These are phyloP conservation scores for Kodamaea derodonti DNA, from an alignment of 1,139 yeast species.

Conservation along the genomic window DNA sequence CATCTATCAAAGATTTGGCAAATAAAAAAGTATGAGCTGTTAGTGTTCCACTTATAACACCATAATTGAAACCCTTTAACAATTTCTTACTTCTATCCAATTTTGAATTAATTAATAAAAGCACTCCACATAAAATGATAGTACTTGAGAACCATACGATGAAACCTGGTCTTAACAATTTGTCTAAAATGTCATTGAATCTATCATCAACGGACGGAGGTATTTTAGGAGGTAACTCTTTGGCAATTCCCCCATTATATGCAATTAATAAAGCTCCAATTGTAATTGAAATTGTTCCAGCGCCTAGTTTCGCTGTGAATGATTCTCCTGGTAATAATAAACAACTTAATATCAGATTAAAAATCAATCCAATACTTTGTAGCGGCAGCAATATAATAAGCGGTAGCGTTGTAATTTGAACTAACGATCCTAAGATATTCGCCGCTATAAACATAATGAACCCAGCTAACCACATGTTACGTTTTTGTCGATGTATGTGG, in stretches of 20 bases:
- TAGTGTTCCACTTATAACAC: conserved; percentile 70
- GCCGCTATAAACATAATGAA: conserved; percentile 66
- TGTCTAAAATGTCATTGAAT: conserved; percentile 24
- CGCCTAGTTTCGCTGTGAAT: conserved; percentile 53
- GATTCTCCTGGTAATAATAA: conserved; percentile 56
- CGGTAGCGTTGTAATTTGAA: conserved; percentile 82
- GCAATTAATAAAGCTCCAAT: conserved; percentile 82
- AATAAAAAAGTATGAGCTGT: conserved; percentile 83
- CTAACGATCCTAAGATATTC: conserved; percentile 75
- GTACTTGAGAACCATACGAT: conserved; percentile 39
- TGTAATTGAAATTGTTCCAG: conserved; percentile 68
- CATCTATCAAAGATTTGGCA: conserved; percentile 81
- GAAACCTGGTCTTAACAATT: conserved; percentile 27
- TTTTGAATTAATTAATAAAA: conserved; percentile 19
- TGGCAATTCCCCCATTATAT: conserved; percentile 48
- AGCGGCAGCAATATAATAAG: conserved; percentile 75
- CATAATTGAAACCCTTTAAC: conserved; percentile 56
- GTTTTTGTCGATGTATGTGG: conserved; percentile 35
- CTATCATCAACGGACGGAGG: conserved; percentile 20
- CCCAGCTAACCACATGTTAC: conserved; percentile 76
- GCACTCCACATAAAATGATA: conserved; percentile 23
- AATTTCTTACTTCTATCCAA: conserved; percentile 17
- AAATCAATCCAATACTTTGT: conserved; percentile 83
- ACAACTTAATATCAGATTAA: conserved; percentile 72
- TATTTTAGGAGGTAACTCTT: conserved; percentile 20